Conservation (phyloP, 2,329 filamentous ascomycete genomes). For the Paraphaeosphaeria minitans region DNA sequence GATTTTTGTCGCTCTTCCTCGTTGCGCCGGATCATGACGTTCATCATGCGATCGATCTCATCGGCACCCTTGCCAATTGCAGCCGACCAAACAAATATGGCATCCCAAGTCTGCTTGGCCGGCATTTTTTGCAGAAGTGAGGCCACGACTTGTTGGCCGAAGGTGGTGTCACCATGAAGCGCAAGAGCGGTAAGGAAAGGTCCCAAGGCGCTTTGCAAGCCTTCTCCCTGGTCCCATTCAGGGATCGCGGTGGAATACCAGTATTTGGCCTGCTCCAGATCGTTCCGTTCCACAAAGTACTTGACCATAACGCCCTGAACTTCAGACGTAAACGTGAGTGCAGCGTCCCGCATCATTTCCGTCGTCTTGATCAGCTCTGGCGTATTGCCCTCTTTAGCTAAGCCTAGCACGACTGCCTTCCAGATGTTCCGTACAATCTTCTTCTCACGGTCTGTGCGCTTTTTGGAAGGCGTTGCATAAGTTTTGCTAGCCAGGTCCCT, state of each 20-base stretch:
- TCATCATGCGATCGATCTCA: slow-evolving; percentile 74
- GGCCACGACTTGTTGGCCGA: slow-evolving; percentile 50
- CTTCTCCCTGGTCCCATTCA: slow-evolving; percentile 20
- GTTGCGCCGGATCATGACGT: slow-evolving; percentile 63
- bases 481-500: slow-evolving; percentile 25
- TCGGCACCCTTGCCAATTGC: slow-evolving; percentile 72
- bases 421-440: slow-evolving; percentile 22
- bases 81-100: slow-evolving; percentile 76
- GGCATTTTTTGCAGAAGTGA: slow-evolving; percentile 42
- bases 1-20: slow-evolving; percentile 49
- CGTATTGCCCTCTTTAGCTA: slow-evolving; percentile 65
- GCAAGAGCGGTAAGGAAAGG: slow-evolving; percentile 65
- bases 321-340: slow-evolving; percentile 43
- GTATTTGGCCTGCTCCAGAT: slow-evolving; percentile 65
- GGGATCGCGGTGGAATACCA: slow-evolving; percentile 68
- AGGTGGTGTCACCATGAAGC: slow-evolving; percentile 31
- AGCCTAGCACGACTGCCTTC: slow-evolving; percentile 60
- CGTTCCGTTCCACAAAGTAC: slow-evolving; percentile 65
- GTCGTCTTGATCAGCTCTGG: slow-evolving; percentile 63
- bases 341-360: slow-evolving; percentile 54
- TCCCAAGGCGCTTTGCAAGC: slow-evolving; percentile 50
- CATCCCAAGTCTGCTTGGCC: slow-evolving; percentile 68
- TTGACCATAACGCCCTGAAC: slow-evolving; percentile 60
- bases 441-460: slow-evolving; percentile 5
- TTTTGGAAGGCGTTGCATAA: slow-evolving; percentile 16